A percentile compares a stretch with the other conserved stretches of the same genome.
These are phyloP conservation scores for Massariosphaeria phaeospora DNA, from an alignment of 495 filamentous ascomycete species.

Conservation along the genomic window DNA sequence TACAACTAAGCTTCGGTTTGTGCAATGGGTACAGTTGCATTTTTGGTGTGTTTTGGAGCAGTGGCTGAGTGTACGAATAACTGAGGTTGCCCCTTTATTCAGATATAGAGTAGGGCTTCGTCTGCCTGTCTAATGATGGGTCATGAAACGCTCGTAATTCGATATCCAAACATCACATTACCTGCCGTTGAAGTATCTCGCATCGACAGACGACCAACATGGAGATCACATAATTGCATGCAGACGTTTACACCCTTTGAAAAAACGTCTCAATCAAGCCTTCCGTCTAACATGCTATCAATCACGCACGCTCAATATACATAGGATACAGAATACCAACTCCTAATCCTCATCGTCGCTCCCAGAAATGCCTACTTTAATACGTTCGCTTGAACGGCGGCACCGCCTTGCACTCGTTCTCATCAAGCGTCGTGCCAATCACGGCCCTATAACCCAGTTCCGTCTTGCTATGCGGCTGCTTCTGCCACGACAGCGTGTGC, in stretches of 20 bases:
- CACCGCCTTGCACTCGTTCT: conserved; percentile 43
- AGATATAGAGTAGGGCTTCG: no score
- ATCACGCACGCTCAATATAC: no score
- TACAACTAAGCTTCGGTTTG: conserved; percentile 98
- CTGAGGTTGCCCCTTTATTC: conserved; percentile 8
- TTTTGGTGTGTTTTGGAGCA: conserved; percentile 17
- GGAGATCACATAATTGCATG: no score
- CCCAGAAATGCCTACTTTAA: conserved; percentile 16
- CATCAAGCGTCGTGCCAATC: conserved; percentile 38
- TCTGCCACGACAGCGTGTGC: conserved; percentile 92
- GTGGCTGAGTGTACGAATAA: background rate
- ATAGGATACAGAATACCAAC: conserved; percentile 31
- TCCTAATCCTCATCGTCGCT: background rate
- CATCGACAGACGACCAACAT: no score
- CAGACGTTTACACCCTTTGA: no score
- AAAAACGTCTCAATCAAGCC: no score
- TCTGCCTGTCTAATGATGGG: no score
- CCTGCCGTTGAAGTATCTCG: no score
- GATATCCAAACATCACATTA: no score
- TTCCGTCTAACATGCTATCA: no score
- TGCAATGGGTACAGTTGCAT: no score
- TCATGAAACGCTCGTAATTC: no score
- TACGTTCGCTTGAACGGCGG: conserved; percentile 44
- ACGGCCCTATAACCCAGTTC: conserved; percentile 41
- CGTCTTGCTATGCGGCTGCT: conserved; percentile 49